Evolutionary conservation across 352 stramenopile genomes (phyloP), one percentile per base, ranked within the genome.

Genomic region (Achlya hypogyna): DNA sequence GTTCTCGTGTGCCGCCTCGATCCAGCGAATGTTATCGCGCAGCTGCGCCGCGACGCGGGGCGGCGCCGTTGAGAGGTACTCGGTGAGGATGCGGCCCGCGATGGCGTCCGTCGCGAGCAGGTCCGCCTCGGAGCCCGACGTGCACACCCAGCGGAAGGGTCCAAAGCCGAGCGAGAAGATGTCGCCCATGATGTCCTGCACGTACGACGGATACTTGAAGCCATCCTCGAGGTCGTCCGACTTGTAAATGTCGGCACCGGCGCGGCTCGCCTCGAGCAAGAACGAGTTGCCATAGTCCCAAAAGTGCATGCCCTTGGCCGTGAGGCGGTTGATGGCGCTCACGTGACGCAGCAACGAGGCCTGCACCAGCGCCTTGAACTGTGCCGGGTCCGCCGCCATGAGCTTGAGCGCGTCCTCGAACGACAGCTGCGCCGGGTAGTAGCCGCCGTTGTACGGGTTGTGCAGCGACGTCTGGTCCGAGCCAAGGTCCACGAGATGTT

Each of bases 261-360:
- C 87, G 53, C 84, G 81, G 67, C 85, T 89, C 20, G 83, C 75
- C 62, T 96, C 85, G 12, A 95, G 69, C 35, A 95, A 68, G 74
- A 96, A 96, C 73, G 82, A 91, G 79, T 96, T 96, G 40, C 87
- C 87, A 65, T 96, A 96, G 71, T 96, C 87, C 82, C 84, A 96
- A 75, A 96, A 96, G 31, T 76, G 79, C 87, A 96, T 93, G 42
- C 86, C 86, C 56, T 82, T 76, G 20, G 71, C 63, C 3, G 83
- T 86, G 27, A 96, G 69, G 2, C 82, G 81, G 78, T 96, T 96
- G 32, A 96, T 77, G 8, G 87, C 87, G 14, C 69, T 54, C 9
- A 90, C 84, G 58, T 96, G 87, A 22, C 86, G 78, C 54, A 84
- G 75, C 58, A 96, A 73, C 62, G 77, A 86, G 45, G 89, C 81